These are phyloP conservation scores for Ustilago lituana DNA, from an alignment of 1,284 basidiomycete species.

Conservation along the genomic window DNA sequence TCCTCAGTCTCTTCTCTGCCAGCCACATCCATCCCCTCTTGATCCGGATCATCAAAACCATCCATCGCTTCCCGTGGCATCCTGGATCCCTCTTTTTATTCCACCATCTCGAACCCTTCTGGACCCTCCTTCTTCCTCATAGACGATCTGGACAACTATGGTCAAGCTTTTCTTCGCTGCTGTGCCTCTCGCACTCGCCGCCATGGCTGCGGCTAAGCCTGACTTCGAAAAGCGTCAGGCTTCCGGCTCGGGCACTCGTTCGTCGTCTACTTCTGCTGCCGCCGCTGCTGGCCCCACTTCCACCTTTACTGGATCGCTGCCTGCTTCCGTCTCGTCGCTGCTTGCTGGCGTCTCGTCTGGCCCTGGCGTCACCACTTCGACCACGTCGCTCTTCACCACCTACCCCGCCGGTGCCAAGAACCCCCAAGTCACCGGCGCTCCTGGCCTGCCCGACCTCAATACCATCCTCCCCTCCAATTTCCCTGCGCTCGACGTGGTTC, in stretches of 20 bases:
- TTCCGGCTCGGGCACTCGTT: slow-evolving; percentile 15
- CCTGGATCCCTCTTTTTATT: background rate
- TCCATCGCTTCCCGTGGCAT: background rate
- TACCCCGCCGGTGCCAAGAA: slow-evolving; percentile 52
- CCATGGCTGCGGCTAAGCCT: slow-evolving; percentile 25
- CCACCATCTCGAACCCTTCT: background rate
- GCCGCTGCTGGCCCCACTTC: slow-evolving; percentile 41
- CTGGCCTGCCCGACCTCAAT: slow-evolving; percentile 47
- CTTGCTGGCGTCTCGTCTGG: slow-evolving; percentile 54
- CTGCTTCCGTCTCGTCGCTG: slow-evolving; percentile 46
- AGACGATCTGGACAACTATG: slow-evolving; percentile 34
- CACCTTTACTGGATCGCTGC: slow-evolving; percentile 52
- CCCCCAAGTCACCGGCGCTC: slow-evolving; percentile 56
- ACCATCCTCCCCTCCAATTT: slow-evolving; percentile 70
- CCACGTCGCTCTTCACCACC: slow-evolving; percentile 50
- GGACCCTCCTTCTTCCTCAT: background rate
- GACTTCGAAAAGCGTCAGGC: slow-evolving; percentile 38
- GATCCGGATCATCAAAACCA: background rate
- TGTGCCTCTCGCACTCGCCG: slow-evolving; percentile 37
- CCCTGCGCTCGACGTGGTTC: slow-evolving; percentile 76
- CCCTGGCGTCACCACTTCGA: slow-evolving; percentile 38
- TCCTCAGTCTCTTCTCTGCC: background rate
- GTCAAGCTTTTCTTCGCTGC: slow-evolving; percentile 38
- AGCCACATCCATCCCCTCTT: background rate
- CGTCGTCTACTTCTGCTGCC: slow-evolving; percentile 22